Evolutionary conservation across 352 stramenopile species (phyloP).

Genomic region (Phytopythium ostracodes): DNA sequence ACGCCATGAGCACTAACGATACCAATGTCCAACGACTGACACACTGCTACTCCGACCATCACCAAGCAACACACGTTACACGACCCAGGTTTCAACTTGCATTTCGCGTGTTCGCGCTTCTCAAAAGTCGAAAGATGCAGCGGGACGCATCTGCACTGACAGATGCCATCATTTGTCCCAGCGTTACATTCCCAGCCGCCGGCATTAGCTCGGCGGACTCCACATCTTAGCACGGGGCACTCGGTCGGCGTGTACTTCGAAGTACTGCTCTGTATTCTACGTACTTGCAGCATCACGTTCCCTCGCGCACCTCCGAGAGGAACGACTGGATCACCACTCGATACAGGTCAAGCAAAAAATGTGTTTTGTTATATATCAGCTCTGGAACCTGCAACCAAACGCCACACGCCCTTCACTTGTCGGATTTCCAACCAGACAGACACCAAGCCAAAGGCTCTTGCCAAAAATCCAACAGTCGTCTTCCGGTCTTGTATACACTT

Average conservation of each 20-base stretch:
- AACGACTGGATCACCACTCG: too few relatives aligned
- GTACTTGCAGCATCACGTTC: too few relatives aligned
- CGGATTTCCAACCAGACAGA: too few relatives aligned
- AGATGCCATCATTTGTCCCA: slow-evolving; percentile 1
- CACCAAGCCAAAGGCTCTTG: too few relatives aligned
- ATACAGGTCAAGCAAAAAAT: too few relatives aligned
- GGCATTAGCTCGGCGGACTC: background rate
- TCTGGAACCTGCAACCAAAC: background rate
- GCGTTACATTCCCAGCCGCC: background rate
- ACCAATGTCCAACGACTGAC: background rate
- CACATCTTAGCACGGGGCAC: too few relatives aligned
- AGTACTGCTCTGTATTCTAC: too few relatives aligned
- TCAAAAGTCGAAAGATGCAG: background rate
- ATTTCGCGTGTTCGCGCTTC: background rate
- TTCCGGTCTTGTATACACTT: background rate
- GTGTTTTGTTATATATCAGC: background rate
- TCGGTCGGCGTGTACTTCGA: too few relatives aligned
- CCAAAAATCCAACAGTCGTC: background rate
- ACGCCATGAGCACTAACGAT: background rate
- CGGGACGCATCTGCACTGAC: background rate
- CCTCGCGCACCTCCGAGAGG: too few relatives aligned
- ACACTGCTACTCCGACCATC: too few relatives aligned
- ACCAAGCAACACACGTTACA: too few relatives aligned
- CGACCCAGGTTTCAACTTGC: background rate
- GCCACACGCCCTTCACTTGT: too few relatives aligned